These are phyloP conservation scores for Eremochloa ophiuroides DNA, from an alignment of 176 grass and related monocot species.

Conservation along the genomic window DNA sequence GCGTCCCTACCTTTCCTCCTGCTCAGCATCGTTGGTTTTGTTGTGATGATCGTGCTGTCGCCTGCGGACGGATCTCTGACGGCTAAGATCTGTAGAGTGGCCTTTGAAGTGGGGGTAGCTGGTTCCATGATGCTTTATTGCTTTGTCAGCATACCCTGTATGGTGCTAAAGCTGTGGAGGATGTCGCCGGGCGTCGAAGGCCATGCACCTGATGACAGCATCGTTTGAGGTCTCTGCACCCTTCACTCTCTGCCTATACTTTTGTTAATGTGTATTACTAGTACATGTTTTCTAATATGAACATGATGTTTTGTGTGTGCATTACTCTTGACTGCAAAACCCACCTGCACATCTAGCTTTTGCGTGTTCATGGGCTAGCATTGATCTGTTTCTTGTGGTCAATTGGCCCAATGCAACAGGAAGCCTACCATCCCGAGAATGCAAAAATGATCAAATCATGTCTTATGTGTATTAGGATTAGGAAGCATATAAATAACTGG, in stretches of 20 bases:
- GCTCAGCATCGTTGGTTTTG: background rate
- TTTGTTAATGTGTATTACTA: background rate
- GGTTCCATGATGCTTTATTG: background rate
- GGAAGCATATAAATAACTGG: background rate
- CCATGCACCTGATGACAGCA: background rate
- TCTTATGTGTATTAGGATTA: background rate
- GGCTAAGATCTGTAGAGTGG: background rate
- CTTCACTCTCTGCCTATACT: background rate
- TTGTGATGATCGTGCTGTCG: background rate
- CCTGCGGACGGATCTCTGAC: background rate
- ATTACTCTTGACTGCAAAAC: background rate
- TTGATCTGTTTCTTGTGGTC: background rate
- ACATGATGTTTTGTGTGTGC: background rate
- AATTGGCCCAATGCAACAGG: background rate
- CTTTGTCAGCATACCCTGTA: background rate
- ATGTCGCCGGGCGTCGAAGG: background rate
- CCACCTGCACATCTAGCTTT: background rate
- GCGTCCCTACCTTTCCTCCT: background rate
- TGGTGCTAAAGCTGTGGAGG: background rate
- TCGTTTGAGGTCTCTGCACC: background rate
- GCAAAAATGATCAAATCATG: background rate
- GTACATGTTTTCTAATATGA: background rate
- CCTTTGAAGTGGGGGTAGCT: background rate
- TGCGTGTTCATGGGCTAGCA: background rate
- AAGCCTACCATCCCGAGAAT: background rate